A percentile compares a stretch with the other conserved stretches of the same genome.
Conservation (phyloP, 129 eudicot genomes). For the Helichrysum umbraculigerum region DNA sequence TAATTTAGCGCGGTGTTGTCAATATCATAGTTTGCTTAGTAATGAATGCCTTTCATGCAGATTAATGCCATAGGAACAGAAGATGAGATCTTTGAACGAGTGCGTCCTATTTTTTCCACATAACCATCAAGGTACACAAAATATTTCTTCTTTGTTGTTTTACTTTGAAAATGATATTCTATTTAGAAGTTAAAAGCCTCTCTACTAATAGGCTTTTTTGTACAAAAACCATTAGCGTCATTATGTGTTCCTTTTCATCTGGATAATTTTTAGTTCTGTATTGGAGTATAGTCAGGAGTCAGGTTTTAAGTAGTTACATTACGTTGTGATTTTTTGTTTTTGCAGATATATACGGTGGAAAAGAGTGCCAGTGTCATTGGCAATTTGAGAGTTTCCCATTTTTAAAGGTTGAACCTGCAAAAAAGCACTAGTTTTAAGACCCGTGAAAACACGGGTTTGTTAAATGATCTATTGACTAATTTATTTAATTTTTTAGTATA, state of each 20-base stretch:
- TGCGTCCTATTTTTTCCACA: constrained; percentile 59
- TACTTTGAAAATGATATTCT: background rate
- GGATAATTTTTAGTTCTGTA: background rate
- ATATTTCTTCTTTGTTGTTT: background rate
- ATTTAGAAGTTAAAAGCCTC: background rate
- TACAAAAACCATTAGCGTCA: background rate
- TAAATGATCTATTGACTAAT: too few relatives aligned
- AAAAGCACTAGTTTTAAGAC: too few relatives aligned
- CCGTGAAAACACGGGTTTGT: too few relatives aligned
- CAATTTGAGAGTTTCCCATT: constrained; percentile 6
- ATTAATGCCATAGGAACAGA: constrained; percentile 82
- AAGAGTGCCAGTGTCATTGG: constrained; percentile 2
- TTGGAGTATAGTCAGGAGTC: background rate
- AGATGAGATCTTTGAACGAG: constrained; percentile 79
- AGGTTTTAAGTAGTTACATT: background rate
- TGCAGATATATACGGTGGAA: constrained; percentile 35
- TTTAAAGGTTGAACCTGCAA: constrained; percentile 27
- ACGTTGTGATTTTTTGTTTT: background rate
- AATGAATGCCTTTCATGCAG: constrained; percentile 44
- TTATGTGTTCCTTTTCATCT: background rate
- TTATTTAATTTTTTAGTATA: too few relatives aligned
- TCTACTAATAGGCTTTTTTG: background rate
- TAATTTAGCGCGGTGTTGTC: background rate
- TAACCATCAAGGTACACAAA: constrained; percentile 50
- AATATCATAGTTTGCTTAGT: constrained; percentile 6